These are phyloP conservation scores for Phaseolus coccineus DNA, from an alignment of 331 rosid species.

Conservation along the genomic window DNA sequence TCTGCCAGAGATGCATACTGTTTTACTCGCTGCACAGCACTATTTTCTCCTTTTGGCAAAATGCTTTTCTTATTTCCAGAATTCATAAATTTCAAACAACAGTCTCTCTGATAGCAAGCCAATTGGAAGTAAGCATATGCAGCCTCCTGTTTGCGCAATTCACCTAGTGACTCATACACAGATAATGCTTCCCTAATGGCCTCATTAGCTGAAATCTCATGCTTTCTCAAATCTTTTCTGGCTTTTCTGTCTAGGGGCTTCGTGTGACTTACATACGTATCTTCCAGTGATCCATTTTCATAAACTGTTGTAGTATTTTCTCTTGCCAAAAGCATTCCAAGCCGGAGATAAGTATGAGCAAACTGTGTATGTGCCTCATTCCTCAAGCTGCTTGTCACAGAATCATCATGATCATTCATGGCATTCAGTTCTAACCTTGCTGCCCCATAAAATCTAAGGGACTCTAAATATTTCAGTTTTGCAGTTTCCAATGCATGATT, in stretches of 20 bases:
- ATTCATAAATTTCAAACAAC: constrained; percentile 84
- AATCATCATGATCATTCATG: constrained; percentile 52
- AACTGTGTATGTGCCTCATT: constrained; percentile 87
- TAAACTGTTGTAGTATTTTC: constrained; percentile 77
- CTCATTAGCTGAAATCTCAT: constrained; percentile 90
- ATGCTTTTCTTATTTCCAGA: constrained; percentile 60
- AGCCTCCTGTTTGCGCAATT: constrained; percentile 87
- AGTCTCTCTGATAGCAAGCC: constrained; percentile 86
- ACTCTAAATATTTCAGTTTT: constrained; percentile 81
- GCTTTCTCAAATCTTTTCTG: constrained; percentile 69
- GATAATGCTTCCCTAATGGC: constrained; percentile 93
- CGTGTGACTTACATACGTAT: constrained; percentile 44
- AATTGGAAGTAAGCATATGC: constrained; percentile 94
- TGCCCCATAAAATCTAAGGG: constrained; percentile 86
- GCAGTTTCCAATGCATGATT: constrained; percentile 77
- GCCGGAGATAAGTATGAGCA: constrained; percentile 90
- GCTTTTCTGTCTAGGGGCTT: constrained; percentile 53
- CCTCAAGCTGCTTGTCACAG: constrained; percentile 62
- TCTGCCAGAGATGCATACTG: constrained; percentile 92
- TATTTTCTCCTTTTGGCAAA: constrained; percentile 64
- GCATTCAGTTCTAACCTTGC: constrained; percentile 78
- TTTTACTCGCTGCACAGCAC: constrained; percentile 73
- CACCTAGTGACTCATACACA: constrained; percentile 85
- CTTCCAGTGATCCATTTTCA: constrained; percentile 64
- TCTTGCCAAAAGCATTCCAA: constrained; percentile 93